Conservation (phyloP, 176 grass and related monocot genomes). For the Avena eriantha region DNA sequence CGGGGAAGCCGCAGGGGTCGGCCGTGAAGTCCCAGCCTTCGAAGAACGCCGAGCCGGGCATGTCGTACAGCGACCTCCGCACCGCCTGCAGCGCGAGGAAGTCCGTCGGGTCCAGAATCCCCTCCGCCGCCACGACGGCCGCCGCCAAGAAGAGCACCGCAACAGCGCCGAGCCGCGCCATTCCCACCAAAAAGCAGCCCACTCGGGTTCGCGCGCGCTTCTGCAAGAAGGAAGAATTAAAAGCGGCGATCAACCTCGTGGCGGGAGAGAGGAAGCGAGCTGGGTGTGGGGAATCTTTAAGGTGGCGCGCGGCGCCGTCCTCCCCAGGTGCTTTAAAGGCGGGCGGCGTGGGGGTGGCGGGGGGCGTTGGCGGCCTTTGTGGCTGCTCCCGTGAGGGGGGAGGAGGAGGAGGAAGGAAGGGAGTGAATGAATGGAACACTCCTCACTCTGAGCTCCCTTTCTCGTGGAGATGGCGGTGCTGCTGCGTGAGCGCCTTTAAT, state of each 20-base stretch:
- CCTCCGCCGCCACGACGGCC: conserved; percentile 34
- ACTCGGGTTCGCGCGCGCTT: background rate
- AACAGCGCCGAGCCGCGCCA: conserved; percentile 38
- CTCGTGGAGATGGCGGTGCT: conserved; percentile 47
- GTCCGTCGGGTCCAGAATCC: conserved; percentile 80
- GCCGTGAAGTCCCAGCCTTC: conserved; percentile 86
- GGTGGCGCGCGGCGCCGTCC: conserved; percentile 32
- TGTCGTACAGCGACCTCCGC: conserved; percentile 80
- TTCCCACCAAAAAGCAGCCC: background rate
- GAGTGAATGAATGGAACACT: background rate
- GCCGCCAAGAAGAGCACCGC: conserved; percentile 39
- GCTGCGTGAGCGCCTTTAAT: conserved; percentile 67
- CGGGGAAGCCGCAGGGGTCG: conserved; percentile 83
- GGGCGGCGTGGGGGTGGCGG: conserved; percentile 32
- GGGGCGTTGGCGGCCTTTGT: conserved; percentile 48
- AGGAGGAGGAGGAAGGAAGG: conserved; percentile 23
- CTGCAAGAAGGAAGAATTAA: conserved; percentile 31
- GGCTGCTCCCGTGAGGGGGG: conserved; percentile 60
- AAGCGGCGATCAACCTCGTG: conserved; percentile 47
- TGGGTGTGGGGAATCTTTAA: conserved; percentile 47
- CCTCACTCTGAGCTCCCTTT: conserved; percentile 42
- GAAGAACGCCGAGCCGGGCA: conserved; percentile 90
- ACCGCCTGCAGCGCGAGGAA: conserved; percentile 89
- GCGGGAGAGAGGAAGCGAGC: conserved; percentile 28
- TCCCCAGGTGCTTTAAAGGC: conserved; percentile 54